Evolutionary conservation across 1,284 basidiomycete species (phyloP), one percentile per base, ranked within the genome.

Genomic region (Neonothopanus nambi): DNA sequence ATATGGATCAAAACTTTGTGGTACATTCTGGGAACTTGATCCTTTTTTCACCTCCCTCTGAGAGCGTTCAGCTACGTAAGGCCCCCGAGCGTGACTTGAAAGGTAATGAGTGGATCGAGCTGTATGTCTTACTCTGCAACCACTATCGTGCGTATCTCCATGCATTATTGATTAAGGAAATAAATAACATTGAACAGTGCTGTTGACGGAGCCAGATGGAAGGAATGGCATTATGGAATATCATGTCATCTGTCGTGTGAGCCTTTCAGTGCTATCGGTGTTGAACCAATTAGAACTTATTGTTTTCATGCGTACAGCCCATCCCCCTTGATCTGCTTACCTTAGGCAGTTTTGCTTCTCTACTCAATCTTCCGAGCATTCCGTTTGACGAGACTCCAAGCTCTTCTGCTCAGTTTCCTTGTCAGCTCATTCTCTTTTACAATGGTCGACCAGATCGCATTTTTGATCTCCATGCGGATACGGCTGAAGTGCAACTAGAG

Each of bases 91-190:
- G 82, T 20, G 85, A 87, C 13, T 84, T 91, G 54, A 86, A 89
- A 66, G 84, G 82, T 75, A 85, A 79, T 59, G 87, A 84, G 30
- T 95, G 91, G 89, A 87, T 82, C 36, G 94, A 97, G 63, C 73
- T 95, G 2, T 89, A 88, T 59, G 87, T 94, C 3, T 77, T 96
- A 53, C 74, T 97, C 3, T 96, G 97, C 65, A 95, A 97, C 67
- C 93, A 96, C 67, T 97, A 95, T 63, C 70, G 93, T 93, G 62
- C 67, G 89, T 75, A 20, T 26, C 28, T 13, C 33, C 48, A 24
- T 42, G 20, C 21, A 3, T 36, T 28, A 18, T 49, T 18, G 28
- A 33, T 11, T 17, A 13, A 20, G 15, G 35, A 44, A 7, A 40
- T 49, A 37, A 67, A 15, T 59, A 33, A 6, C 48, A 37, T 41